Percentiles rank a stretch among this genome's conserved stretches.
Conservation (phyloP, 495 filamentous ascomycete species). For the Xylaria cubensis region DNA sequence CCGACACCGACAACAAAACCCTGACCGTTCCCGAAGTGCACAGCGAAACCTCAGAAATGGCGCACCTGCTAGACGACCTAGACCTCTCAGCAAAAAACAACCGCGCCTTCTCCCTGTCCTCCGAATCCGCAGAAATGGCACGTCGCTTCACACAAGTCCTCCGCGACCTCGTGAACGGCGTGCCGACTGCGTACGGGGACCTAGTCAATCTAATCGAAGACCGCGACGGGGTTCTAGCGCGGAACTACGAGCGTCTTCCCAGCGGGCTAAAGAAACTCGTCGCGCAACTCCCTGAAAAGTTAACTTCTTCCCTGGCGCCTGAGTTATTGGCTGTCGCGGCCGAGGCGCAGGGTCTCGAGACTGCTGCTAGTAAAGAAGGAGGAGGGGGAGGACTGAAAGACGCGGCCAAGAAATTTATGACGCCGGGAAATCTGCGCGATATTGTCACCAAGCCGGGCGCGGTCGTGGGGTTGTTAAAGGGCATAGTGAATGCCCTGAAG, state of each 20-base stretch:
- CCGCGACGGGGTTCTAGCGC: constrained; percentile 74
- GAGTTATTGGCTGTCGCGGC: constrained; percentile 79
- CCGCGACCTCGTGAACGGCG: constrained; percentile 89
- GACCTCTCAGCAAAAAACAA: constrained; percentile 79
- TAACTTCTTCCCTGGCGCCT: constrained; percentile 74
- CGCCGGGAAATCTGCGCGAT: constrained; percentile 65
- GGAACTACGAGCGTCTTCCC: constrained; percentile 81
- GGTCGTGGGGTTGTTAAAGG: constrained; percentile 78
- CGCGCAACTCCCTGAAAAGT: constrained; percentile 80
- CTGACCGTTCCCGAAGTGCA: constrained; percentile 36
- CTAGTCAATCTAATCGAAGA: constrained; percentile 81
- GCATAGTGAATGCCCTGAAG: constrained; percentile 84
- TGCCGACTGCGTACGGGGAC: constrained; percentile 90
- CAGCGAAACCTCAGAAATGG: constrained; percentile 77
- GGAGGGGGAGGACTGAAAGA: constrained; percentile 37
- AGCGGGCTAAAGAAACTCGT: constrained; percentile 84
- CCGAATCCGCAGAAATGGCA: constrained; percentile 79
- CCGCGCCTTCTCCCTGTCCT: constrained; percentile 79
- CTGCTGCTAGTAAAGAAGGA: constrained; percentile 8
- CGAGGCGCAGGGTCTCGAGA: constrained; percentile 68
- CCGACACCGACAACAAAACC: constrained; percentile 28
- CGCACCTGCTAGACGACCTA: constrained; percentile 75
- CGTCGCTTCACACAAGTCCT: constrained; percentile 86
- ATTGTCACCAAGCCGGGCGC: constrained; percentile 87
- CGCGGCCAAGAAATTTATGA: constrained; percentile 48